Base-by-base conservation (phyloP, 2,329 filamentous ascomycete genomes). In the Biscogniauxia sp. region DNA sequence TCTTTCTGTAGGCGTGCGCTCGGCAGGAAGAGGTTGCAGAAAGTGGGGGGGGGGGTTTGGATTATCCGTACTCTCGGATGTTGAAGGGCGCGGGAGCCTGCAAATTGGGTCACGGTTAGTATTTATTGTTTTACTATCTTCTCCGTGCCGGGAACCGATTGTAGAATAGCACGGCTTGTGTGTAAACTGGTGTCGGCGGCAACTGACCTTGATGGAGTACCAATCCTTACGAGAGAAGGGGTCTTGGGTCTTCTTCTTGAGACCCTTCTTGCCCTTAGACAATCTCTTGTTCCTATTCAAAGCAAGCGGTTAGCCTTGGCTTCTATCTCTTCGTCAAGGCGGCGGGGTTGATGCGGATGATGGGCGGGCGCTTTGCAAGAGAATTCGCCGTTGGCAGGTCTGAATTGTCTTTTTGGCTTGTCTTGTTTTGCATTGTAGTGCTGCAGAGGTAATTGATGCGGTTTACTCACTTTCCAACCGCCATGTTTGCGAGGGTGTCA, bases 201-300 rank as follows among this genome's bases (percentile, higher is more conserved):
- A 5, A 23, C 83, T 72, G 77, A 92, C 90, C 89, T 98, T 98
- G 83, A 99, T 89, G 76, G 90, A 91, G 85, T 93, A 99, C 92
- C 96, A 98, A 81, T 98, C 95, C 88, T 99, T 99, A 80, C 94
- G 91, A 77, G 93, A 88, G 87, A 98, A 98, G 77, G 95, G 94
- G 82, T 99, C 95, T 75, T 90, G 84, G 77, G 93, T 94, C 85
- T 94, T 94, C 94, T 99, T 98, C 92, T 98, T 98, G 80, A 98
- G 87, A 82, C 95, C 94, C 89, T 99, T 99, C 92, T 98, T 99
- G 85, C 95, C 95, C 89, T 99, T 99, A 72, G 95, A 98, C 86
- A 99, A 89, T 88, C 95, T 93, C 93, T 99, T 99, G 90, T 99
- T 99, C 92, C 90, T 93, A 73, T 72, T 70, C 59, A 71, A 69